A percentile compares a stretch with the other conserved stretches of the same genome.
Evolutionary conservation across 345 rosid species (phyloP).

Genomic region (Eucalyptus microcorys): DNA sequence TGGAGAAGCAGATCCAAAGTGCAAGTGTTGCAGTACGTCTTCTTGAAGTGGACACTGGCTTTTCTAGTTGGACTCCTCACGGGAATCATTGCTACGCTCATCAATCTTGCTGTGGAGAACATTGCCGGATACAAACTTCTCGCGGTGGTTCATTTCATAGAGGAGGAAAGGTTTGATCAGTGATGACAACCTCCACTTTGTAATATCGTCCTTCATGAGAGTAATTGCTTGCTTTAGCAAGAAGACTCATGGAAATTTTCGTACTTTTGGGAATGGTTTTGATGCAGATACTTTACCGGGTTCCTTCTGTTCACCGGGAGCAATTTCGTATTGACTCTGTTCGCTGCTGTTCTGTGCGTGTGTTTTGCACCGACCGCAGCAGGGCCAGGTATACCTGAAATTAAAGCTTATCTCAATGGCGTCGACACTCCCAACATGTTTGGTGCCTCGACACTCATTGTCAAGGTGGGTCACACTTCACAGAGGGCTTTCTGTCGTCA

Average conservation of each 20-base stretch:
- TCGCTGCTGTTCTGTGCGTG: constrained; percentile 67
- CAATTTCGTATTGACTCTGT: constrained; percentile 47
- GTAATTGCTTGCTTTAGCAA: not conserved
- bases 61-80: constrained; percentile 78
- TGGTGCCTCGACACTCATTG: constrained; percentile 64
- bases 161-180: constrained; percentile 33
- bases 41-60: constrained; percentile 75
- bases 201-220: not conserved
- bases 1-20: constrained; percentile 86
- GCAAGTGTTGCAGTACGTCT: constrained; percentile 75
- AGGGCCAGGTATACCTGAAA: constrained; percentile 93
- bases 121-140: constrained; percentile 90
- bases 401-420: constrained; percentile 96
- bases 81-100: constrained; percentile 72
- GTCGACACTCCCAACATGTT: constrained; percentile 88
- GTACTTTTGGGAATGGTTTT: not conserved
- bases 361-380: constrained; percentile 93
- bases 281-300: constrained; percentile 55
- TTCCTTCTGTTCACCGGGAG: constrained; percentile 39
- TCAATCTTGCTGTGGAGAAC: constrained; percentile 84
- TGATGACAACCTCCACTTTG: not conserved
- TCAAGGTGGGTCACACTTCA: constrained; percentile 41
- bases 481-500: not conserved
- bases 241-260: not conserved
- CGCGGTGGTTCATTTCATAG: constrained; percentile 47